Evolutionary conservation across 1,284 basidiomycete genomes (phyloP), one percentile per base, ranked within the genome.

Genomic region (Xanthoconium separans): DNA sequence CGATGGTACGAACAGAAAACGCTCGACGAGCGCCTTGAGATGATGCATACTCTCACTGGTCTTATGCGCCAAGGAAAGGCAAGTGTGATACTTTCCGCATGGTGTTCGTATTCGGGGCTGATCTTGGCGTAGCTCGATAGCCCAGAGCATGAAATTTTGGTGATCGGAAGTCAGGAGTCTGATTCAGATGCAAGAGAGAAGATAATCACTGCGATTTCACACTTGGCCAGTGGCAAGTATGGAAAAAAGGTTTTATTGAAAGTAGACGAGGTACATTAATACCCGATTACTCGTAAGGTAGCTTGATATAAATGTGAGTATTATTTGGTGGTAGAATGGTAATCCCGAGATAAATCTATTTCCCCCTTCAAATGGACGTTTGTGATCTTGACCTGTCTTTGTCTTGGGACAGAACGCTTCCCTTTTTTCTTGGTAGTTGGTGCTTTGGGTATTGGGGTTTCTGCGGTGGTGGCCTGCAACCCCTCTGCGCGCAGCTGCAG

Each of bases 311-410:
- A 41, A 31, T 11, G 15, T 34, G 8, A 44, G 8, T 30, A 22
- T 57, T 43, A 69, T 54, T 63, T 69, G 41, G 29, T 43, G n/a
- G 58, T 15, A 4, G 66, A 74, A 52, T 81, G 77, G 63, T 82
- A 85, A 64, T 87, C 91, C 60, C 82, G 82, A 50, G 87, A 87
- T 47, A 95, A 71, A 72, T 95, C 93, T 73, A 95, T 88, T 60
- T 87, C 84, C 37, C 82, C 86, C 65, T 85, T 88, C 65, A 95
- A 70, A 76, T 95, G 94, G 2, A 88, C 87, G 64, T 95, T 96
- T 47, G 92, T 95, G 58, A 95, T 83, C 62, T 90, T 85, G 58
- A 85, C 83, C 64, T 85, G 85, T 45, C 91, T 79, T 63, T 90
- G 84, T n/a, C 85, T 77, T 39, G 83, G 79, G 27, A 81, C 86